Evolutionary conservation across 2,329 filamentous ascomycete genomes (phyloP), one percentile per base, ranked within the genome.

Genomic region (Colletotrichum gloeosporioides): DNA sequence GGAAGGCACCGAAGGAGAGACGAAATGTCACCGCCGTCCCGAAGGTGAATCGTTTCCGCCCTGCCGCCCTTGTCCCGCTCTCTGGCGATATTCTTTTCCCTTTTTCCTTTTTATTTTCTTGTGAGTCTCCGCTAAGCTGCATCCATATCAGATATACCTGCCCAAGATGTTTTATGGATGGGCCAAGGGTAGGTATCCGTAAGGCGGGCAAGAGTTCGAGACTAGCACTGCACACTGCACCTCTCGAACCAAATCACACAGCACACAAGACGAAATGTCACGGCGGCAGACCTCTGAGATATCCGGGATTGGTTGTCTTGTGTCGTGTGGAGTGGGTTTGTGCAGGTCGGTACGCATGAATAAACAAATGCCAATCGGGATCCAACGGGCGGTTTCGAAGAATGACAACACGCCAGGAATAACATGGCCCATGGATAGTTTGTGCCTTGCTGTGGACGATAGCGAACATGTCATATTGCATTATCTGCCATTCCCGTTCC

Each of bases 361-460:
- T 73, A 73, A 76, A 76, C 73, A 76, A 73, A 76, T 76, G 53
- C 63, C 69, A 64, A 73, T 76, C 36, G 69, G 62, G 39, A 67
- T 31, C 25, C 22, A 68, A 34, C 59, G 34, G 32, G 27, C 44
- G 39, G 39, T 49, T 32, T 31, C 59, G 63, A 36, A n/a, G 34
- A 62, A 62, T 31, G 29, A 62, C 29, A 62, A 34, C 59, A 62
- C 29, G 57, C 57, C 62, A 31, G 67, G 25, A 39, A 64, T 34
- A 70, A 70, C 27, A 70, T 29, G 31, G 32, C 36, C 36, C 36
- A 44, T 44, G 36, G 16, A 44, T 39, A 18, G 18, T 25, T 44
- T 55, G 25, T 49, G 29, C 27, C 36, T 49, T 44, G 44, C 34
- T 55, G 62, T 61, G 32, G 57, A 68, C 15, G 29, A 27, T 31